Percentiles rank a stretch among this genome's conserved stretches.
phyloP scores from a whole-genome alignment of 768 basidiomycete genomes.

The Termitomyces heimii region DNA sequence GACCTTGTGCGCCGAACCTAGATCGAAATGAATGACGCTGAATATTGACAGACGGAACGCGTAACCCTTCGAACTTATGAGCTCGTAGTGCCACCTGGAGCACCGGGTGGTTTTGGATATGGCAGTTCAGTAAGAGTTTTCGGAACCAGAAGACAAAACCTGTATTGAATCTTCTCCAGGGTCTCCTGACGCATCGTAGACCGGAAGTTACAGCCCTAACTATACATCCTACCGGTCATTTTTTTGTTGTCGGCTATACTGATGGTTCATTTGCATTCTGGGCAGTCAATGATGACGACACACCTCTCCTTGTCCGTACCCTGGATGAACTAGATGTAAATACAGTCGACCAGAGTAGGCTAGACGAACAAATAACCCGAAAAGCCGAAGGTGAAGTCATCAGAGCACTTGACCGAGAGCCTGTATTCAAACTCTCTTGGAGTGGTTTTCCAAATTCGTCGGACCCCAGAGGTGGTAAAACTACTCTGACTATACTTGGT shows the following conservation, averaged over 20 bases:
- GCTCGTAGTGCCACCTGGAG: slow-evolving; percentile 68
- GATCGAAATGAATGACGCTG: neutral
- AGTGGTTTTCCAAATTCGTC: slow-evolving; percentile 64
- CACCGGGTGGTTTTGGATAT: slow-evolving; percentile 73
- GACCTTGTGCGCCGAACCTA: slow-evolving; percentile 41
- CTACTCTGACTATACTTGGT: slow-evolving; percentile 72
- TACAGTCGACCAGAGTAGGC: slow-evolving; percentile 38
- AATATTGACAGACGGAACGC: slow-evolving; percentile 34
- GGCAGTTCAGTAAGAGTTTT: slow-evolving; percentile 37
- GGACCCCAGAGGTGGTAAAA: slow-evolving; percentile 65
- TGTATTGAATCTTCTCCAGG: slow-evolving; percentile 25
- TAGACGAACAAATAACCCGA: slow-evolving; percentile 36
- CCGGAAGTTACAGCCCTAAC: slow-evolving; percentile 66
- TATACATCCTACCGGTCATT: slow-evolving; percentile 68
- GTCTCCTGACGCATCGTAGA: slow-evolving; percentile 64
- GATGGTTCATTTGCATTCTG: slow-evolving; percentile 85
- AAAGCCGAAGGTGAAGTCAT: slow-evolving; percentile 11
- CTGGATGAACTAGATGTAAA: slow-evolving; percentile 50
- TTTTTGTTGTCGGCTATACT: slow-evolving; percentile 74
- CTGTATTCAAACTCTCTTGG: slow-evolving; percentile 86
- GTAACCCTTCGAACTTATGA: slow-evolving; percentile 60
- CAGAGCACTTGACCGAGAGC: slow-evolving; percentile 41
- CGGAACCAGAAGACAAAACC: neutral
- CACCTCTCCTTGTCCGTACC: slow-evolving; percentile 70
- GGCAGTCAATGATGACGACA: slow-evolving; percentile 72